Conservation (phyloP, 2,329 filamentous ascomycete species). For the Fonsecaea erecta region DNA sequence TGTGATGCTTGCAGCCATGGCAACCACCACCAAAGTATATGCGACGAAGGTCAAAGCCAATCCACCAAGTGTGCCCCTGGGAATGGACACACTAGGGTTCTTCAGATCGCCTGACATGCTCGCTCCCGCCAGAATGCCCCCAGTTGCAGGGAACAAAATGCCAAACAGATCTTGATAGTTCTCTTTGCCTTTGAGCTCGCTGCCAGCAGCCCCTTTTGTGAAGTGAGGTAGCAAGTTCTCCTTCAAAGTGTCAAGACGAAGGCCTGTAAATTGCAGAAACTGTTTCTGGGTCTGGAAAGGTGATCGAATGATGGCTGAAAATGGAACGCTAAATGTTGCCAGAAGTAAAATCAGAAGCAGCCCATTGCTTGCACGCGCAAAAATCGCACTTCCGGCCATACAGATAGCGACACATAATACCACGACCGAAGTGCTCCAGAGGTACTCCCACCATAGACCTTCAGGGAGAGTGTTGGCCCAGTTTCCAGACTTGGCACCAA, state of each 20-base stretch:
- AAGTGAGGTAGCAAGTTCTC: slow-evolving; percentile 74
- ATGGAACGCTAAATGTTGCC: slow-evolving; percentile 78
- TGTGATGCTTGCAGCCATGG: slow-evolving; percentile 76
- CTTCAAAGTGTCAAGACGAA: slow-evolving; percentile 70
- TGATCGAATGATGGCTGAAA: slow-evolving; percentile 70
- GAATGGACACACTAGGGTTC: slow-evolving; percentile 82
- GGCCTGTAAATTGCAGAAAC: slow-evolving; percentile 76
- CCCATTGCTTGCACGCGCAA: slow-evolving; percentile 78
- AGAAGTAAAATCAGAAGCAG: slow-evolving; percentile 72
- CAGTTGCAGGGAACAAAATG: slow-evolving; percentile 77
- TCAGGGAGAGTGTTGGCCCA: slow-evolving; percentile 67
- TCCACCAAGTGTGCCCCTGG: slow-evolving; percentile 79
- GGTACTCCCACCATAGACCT: slow-evolving; percentile 76
- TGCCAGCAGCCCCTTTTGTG: slow-evolving; percentile 65
- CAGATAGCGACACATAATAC: slow-evolving; percentile 74
- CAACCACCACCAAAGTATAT: slow-evolving; percentile 76
- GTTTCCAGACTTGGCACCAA: slow-evolving; percentile 63
- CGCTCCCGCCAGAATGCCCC: slow-evolving; percentile 69
- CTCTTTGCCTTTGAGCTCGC: slow-evolving; percentile 65
- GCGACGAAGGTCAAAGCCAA: slow-evolving; percentile 75
- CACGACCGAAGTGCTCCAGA: slow-evolving; percentile 73
- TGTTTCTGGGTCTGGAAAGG: slow-evolving; percentile 69
- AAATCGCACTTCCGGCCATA: slow-evolving; percentile 77
- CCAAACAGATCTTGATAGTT: slow-evolving; percentile 84
- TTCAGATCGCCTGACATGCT: slow-evolving; percentile 89